Base-by-base conservation (phyloP, 768 basidiomycete species). In the Chalciporus sphaerocephalus region DNA sequence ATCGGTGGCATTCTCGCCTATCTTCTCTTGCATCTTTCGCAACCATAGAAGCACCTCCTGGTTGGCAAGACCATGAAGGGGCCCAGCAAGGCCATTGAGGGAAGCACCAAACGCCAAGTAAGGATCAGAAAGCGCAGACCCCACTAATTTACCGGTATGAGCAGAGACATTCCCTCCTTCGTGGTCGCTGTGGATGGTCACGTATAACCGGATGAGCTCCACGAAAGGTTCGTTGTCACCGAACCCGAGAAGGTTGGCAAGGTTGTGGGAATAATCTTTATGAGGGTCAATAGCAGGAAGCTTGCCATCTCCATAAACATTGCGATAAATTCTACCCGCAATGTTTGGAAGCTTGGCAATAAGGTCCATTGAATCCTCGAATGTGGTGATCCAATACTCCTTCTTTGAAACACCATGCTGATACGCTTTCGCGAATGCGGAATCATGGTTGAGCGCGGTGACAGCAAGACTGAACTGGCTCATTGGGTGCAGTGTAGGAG, bases 81-180 rank as follows among this genome's bases (percentile, higher is more conserved):
- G 95, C 23, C 95, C 95, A 38, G 95, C 95, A 34, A 98, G 84
- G 72, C 95, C 95, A 58, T 95, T 95, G 50, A 98, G 74, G 24
- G 93, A 87, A 38, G 95, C 95, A 47, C 79, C 81, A 65, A 91
- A 97, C 5, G 94, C 79, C 20, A 97, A 82, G 91, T 96, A 97
- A 44, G 95, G 95, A 65, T 98, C 95, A 0, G 94, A 94, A 47
- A 98, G 85, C 42, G 95, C 94, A 44, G 92, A 93, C 44, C 91
- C 92, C 53, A 94, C 92, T 17, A 93, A 76, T 69, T 94, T 91
- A 47, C 89, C 89, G 17, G 92, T 87, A 74, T 94, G 92, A 2
- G 92, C 92, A 41, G 95, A 97, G 51, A 98, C 95, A 57, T 98
- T 98, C 36, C 95, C 95, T 65, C 95, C 95, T 70, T 98, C 95